phyloP scores from a whole-genome alignment of 1,284 basidiomycete species.

The Cryptococcus jaspeensis region DNA sequence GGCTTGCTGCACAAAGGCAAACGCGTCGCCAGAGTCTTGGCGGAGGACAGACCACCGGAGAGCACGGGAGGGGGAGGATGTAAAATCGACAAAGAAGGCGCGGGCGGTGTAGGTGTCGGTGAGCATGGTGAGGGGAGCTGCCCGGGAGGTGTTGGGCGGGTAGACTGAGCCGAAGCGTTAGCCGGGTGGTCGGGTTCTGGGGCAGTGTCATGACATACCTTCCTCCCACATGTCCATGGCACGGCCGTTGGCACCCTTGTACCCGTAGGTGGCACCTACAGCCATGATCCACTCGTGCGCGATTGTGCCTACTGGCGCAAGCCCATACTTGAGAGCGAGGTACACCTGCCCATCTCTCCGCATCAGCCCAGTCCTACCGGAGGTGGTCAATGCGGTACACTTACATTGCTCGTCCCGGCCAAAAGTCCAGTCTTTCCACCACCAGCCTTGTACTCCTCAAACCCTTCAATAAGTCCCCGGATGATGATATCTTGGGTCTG shows the following conservation, averaged over 20 bases:
- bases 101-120: conserved; percentile 89
- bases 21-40: conserved; percentile 90
- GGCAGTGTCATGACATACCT: conserved; percentile 25
- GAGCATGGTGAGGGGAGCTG: conserved; percentile 67
- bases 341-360: conserved; percentile 59
- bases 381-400: conserved; percentile 4
- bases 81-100: conserved; percentile 77
- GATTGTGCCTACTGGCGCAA: conserved; percentile 76
- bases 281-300: conserved; percentile 98
- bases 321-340: conserved; percentile 70
- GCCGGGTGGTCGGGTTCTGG: not conserved
- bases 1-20: conserved; percentile 68
- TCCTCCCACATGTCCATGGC: conserved; percentile 83
- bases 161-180: conserved; percentile 55
- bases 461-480: conserved; percentile 64
- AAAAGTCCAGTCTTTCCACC: conserved; percentile 58
- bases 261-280: conserved; percentile 77
- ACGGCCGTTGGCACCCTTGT: conserved; percentile 67
- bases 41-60: conserved; percentile 73
- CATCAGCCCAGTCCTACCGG: too few relatives aligned
- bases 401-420: conserved; percentile 83
- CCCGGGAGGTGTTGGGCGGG: conserved; percentile 52
- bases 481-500: conserved; percentile 77
- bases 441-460: conserved; percentile 55
- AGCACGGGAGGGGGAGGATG: conserved; percentile 61